A percentile compares a stretch with the other conserved stretches of the same genome.
Evolutionary conservation across 192 early-diverging fungal species (phyloP).

Genomic region (Umbelopsis sp.): DNA sequence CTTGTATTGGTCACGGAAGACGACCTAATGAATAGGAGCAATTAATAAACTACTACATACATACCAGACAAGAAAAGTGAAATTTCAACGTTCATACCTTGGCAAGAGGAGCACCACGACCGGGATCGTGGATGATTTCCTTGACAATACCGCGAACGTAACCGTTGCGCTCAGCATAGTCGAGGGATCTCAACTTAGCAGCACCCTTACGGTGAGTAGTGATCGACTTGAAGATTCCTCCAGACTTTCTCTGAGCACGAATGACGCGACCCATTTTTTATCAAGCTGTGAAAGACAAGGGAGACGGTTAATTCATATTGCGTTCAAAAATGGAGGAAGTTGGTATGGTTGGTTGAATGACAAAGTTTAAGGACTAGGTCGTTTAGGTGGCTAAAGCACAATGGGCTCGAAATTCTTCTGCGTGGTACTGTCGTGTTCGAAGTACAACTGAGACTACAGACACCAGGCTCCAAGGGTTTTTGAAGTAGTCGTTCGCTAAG

Average conservation of each 20-base stretch:
- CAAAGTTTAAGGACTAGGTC: no score
- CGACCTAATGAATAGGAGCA: neutral
- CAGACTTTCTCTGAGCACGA: constrained; percentile 97
- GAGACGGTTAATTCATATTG: neutral
- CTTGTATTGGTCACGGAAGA: constrained; percentile 44
- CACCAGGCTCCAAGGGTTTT: no score
- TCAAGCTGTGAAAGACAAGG: neutral
- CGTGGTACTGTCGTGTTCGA: no score
- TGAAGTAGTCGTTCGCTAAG: no score
- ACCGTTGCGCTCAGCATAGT: constrained; percentile 96
- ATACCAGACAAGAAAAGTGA: neutral
- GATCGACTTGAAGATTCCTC: constrained; percentile 98
- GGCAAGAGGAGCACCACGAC: constrained; percentile 96
- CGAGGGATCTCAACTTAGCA: constrained; percentile 92
- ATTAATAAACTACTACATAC: neutral
- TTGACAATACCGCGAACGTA: constrained; percentile 98
- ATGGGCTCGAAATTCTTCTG: no score
- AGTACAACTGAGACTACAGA: no score
- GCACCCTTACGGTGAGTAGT: constrained; percentile 93
- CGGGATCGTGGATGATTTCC: constrained; percentile 99
- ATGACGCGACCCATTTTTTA: constrained; percentile 97
- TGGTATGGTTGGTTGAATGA: no score
- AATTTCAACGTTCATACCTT: constrained; percentile 55
- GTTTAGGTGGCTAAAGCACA: no score
- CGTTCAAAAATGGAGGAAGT: no score